Conservation (phyloP, 495 filamentous ascomycete species). For the Corynascus novoguineensis region DNA sequence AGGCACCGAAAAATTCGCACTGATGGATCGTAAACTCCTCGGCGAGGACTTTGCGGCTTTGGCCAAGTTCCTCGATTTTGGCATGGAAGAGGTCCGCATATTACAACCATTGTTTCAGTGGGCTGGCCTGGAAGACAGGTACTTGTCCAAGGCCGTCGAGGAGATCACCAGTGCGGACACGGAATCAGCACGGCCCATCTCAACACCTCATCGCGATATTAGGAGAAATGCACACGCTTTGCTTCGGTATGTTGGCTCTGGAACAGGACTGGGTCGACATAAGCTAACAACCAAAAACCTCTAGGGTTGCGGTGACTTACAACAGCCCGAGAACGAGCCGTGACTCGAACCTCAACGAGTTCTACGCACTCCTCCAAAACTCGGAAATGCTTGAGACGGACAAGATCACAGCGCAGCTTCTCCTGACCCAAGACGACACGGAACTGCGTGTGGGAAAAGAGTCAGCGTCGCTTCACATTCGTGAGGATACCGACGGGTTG, state of each 20-base stretch:
- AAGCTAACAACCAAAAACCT: neutral
- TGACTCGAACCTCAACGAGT: neutral
- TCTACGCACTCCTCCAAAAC: neutral
- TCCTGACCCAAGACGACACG: neutral
- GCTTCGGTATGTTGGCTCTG: neutral
- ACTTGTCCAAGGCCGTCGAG: neutral
- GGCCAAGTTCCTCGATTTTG: slow-evolving; percentile 1
- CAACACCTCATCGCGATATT: neutral
- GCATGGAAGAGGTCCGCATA: neutral
- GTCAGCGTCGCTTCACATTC: neutral
- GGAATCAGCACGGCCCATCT: neutral
- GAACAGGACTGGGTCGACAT: neutral
- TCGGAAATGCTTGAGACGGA: neutral
- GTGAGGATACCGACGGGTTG: neutral
- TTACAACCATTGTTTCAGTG: neutral
- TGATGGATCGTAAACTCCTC: neutral
- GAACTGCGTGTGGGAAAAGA: neutral
- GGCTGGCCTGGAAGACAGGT: neutral
- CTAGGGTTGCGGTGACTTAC: neutral
- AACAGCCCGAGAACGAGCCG: neutral
- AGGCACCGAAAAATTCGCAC: neutral
- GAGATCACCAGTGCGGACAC: neutral
- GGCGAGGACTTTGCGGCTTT: neutral
- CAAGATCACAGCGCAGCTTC: neutral
- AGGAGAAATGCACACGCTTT: neutral